Evolutionary conservation across 148 eudicot genomes (phyloP).

Genomic region (Gaultheria prostrata): DNA sequence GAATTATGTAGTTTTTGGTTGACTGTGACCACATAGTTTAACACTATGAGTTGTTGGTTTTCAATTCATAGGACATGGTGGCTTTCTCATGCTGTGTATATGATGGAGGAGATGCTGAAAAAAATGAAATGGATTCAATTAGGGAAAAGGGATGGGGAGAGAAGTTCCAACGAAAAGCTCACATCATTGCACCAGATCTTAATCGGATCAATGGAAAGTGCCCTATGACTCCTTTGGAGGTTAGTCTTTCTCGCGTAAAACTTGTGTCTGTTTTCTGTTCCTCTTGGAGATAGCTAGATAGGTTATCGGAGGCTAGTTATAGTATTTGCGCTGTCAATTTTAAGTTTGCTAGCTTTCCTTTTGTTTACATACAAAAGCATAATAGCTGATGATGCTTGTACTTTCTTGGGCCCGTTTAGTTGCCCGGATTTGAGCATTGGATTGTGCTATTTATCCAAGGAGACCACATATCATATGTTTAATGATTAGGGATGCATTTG

Average conservation of each 20-base stretch:
- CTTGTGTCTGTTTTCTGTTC: not conserved
- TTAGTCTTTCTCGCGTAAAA: conserved; percentile 25
- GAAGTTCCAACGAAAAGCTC: conserved; percentile 57
- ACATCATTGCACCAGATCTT: conserved; percentile 48
- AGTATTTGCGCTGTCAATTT: not conserved
- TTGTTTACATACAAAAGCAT: not conserved
- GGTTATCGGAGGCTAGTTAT: not conserved
- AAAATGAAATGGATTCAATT: conserved; percentile 49
- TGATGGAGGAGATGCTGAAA: conserved; percentile 70
- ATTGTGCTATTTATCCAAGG: too few relatives aligned
- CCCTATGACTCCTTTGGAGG: conserved; percentile 93
- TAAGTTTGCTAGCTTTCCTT: not conserved
- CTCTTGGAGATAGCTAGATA: not conserved
- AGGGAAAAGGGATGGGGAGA: conserved; percentile 83
- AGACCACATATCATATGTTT: too few relatives aligned
- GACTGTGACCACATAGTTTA: not conserved
- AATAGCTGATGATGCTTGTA: not conserved
- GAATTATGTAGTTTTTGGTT: not conserved
- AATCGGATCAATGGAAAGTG: conserved; percentile 74
- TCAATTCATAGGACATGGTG: conserved; percentile 68
- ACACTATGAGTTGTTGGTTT: not conserved
- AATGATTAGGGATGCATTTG: too few relatives aligned
- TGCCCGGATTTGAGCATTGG: too few relatives aligned
- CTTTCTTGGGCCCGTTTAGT: not conserved
- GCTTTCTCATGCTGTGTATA: conserved; percentile 86